phyloP scores from a whole-genome alignment of 768 basidiomycete species.

The Saitozyma sp. region DNA sequence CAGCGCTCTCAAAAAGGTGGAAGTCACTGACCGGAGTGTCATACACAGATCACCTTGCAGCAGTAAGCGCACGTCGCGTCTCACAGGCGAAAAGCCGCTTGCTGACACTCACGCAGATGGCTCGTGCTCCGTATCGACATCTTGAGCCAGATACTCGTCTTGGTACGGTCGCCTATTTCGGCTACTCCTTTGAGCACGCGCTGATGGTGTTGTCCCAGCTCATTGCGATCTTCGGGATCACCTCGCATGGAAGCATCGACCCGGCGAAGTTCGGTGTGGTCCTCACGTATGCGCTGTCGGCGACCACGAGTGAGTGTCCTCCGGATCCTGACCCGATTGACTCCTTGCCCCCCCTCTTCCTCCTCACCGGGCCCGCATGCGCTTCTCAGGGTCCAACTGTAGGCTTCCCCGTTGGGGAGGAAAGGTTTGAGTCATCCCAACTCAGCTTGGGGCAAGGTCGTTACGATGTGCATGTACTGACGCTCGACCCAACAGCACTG shows the following conservation, averaged over 20 bases:
- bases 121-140: conserved; percentile 65
- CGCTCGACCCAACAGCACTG: neutral
- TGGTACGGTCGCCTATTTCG: conserved; percentile 38
- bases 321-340: too few species aligned
- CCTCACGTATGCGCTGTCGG: conserved; percentile 58
- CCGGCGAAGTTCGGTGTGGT: conserved; percentile 65
- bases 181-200: neutral
- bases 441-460: too few species aligned
- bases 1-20: neutral
- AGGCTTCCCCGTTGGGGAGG: too few species aligned
- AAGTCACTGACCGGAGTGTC: neutral
- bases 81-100: conserved; percentile 7
- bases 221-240: conserved; percentile 68
- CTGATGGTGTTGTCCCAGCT: conserved; percentile 51
- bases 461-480: too few species aligned
- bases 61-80: too few species aligned
- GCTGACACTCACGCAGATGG: conserved; percentile 54
- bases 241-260: conserved; percentile 60
- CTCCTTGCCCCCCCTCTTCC: too few species aligned
- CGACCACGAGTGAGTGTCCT: conserved; percentile 20
- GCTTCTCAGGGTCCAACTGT: too few species aligned
- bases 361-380: too few species aligned
- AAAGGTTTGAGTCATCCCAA: too few species aligned
- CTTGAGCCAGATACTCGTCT: conserved; percentile 64
- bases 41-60: too few species aligned